phyloP scores from a whole-genome alignment of 345 rosid genomes.

The Arabis alpina region DNA sequence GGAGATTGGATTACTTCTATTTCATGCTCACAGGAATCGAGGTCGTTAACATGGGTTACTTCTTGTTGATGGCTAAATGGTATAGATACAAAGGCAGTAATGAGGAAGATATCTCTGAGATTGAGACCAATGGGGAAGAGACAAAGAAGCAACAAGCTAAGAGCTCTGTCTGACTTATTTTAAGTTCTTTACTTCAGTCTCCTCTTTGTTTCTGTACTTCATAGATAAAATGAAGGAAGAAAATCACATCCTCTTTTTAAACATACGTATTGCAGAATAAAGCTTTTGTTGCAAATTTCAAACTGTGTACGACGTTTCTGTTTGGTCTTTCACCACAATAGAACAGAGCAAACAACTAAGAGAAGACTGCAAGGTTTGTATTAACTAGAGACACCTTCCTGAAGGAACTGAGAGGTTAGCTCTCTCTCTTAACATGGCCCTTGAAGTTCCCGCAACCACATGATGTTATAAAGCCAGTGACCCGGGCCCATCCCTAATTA shows the following conservation, averaged over 20 bases:
- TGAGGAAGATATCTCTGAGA: conserved; percentile 10
- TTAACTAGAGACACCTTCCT: conserved; percentile 1
- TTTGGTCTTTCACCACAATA: conserved; percentile 1
- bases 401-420: not conserved
- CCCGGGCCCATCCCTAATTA: conserved; percentile 99
- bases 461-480: conserved; percentile 91
- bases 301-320: not conserved
- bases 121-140: conserved; percentile 33
- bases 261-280: conserved; percentile 5
- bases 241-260: not conserved
- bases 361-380: not conserved
- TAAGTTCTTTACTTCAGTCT: not conserved
- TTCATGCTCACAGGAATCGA: conserved; percentile 46
- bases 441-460: conserved; percentile 85
- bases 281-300: conserved; percentile 7
- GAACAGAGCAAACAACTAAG: conserved; percentile 7
- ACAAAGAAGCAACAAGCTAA: conserved; percentile 36
- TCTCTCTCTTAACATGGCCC: conserved; percentile 64
- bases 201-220: conserved; percentile 18
- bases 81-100: conserved; percentile 43
- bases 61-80: conserved; percentile 46
- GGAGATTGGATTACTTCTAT: conserved; percentile 50
- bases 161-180: conserved; percentile 34
- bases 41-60: conserved; percentile 43
- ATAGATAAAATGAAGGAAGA: conserved; percentile 20